Evolutionary conservation across 2,329 filamentous ascomycete genomes (phyloP).

Genomic region (Geosmithia putterillii): DNA sequence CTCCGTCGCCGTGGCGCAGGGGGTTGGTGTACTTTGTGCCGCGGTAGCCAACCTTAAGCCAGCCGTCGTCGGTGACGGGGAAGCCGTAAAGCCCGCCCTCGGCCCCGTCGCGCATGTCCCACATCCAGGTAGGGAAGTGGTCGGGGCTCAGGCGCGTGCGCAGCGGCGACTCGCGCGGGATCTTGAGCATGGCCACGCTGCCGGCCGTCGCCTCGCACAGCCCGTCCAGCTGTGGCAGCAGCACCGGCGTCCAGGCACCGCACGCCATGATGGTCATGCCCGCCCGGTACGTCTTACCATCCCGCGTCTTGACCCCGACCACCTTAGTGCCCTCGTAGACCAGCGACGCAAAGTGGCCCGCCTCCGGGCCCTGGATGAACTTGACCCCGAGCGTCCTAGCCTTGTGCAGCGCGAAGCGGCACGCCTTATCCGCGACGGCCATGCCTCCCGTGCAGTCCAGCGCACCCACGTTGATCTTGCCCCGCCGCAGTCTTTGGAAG

Average conservation of each 20-base stretch:
- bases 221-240: constrained; percentile 7
- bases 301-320: constrained; percentile 23
- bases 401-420: constrained; percentile 28
- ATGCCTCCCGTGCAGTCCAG: constrained; percentile 23
- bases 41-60: constrained; percentile 37
- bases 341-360: constrained; percentile 15
- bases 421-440: constrained; percentile 31
- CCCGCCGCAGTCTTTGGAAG: not conserved
- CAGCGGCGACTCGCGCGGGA: constrained; percentile 4
- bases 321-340: constrained; percentile 10
- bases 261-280: constrained; percentile 11
- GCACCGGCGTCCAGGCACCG: constrained; percentile 6
- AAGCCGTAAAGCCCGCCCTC: constrained; percentile 35
- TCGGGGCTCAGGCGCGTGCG: constrained; percentile 5
- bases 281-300: constrained; percentile 19
- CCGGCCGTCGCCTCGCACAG: constrained; percentile 9
- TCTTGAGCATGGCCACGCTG: constrained; percentile 6
- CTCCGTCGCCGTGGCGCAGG: constrained; percentile 18
- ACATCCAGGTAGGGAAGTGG: constrained; percentile 10
- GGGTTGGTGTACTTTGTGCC: constrained; percentile 38
- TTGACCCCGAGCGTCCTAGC: constrained; percentile 24
- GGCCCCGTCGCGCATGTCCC: constrained; percentile 8
- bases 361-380: constrained; percentile 21
- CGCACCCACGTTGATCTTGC: constrained; percentile 20
- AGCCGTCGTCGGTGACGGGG: constrained; percentile 24